These are phyloP conservation scores for Trichoderma aggressivum DNA, from an alignment of 2,329 filamentous ascomycete genomes.

Conservation along the genomic window DNA sequence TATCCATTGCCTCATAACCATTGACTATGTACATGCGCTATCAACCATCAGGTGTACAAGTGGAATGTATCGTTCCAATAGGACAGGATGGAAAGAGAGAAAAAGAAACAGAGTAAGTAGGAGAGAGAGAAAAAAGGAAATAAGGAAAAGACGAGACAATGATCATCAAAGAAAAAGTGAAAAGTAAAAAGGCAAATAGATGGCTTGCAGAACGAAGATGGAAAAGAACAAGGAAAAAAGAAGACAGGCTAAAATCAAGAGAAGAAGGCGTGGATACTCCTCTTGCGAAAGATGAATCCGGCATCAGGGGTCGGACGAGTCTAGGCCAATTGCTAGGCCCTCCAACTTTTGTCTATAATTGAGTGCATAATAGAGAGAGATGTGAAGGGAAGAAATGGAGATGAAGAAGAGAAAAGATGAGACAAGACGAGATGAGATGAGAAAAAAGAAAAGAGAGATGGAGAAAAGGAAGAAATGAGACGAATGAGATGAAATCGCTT, in stretches of 20 bases:
- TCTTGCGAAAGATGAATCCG: conserved; percentile 6
- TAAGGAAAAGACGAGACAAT: neutral
- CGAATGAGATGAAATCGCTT: neutral
- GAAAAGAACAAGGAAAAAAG: neutral
- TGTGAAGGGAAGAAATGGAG: conserved; percentile 10
- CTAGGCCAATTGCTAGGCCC: neutral
- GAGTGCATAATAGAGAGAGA: neutral
- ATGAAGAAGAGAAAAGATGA: conserved; percentile 4
- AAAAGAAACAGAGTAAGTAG: neutral
- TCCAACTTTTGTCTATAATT: conserved; percentile 8
- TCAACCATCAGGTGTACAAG: neutral
- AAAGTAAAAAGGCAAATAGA: neutral
- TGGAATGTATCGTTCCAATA: neutral
- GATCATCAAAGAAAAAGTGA: neutral
- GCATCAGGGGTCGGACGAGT: neutral
- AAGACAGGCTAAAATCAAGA: neutral
- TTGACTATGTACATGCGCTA: conserved; percentile 4
- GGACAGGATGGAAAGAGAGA: neutral
- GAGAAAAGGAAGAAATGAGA: neutral
- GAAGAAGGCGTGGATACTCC: neutral
- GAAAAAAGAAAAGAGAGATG: neutral
- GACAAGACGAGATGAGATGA: neutral
- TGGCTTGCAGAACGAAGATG: neutral
- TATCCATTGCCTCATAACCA: neutral
- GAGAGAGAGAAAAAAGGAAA: neutral